Conservation (phyloP, 345 rosid genomes). For the Linum tenue region DNA sequence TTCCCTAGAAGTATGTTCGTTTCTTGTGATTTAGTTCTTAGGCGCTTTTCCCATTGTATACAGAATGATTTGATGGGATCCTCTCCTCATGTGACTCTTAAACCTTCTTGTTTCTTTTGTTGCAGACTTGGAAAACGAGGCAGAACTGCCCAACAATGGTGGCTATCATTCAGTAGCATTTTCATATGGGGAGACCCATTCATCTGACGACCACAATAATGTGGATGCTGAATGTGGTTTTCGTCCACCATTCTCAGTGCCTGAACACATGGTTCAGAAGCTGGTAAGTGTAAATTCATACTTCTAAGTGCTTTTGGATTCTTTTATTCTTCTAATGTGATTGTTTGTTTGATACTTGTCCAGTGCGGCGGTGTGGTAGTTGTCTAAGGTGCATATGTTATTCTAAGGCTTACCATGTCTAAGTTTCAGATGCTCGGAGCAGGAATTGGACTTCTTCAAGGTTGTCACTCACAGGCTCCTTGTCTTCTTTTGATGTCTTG, state of each 20-base stretch:
- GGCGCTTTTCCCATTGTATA: neutral
- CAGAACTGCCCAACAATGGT: constrained; percentile 25
- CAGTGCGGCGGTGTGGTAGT: constrained; percentile 46
- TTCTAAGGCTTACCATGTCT: constrained; percentile 98
- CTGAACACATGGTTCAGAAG: constrained; percentile 57
- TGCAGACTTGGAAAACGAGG: constrained; percentile 38
- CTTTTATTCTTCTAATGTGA: constrained; percentile 18
- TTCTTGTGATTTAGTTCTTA: neutral
- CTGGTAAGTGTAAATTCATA: constrained; percentile 48
- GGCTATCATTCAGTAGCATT: constrained; percentile 57
- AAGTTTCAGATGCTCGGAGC: constrained; percentile 99
- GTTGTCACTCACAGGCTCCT: constrained; percentile 71
- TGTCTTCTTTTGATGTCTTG: constrained; percentile 91
- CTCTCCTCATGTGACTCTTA: constrained; percentile 8
- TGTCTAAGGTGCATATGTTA: constrained; percentile 68
- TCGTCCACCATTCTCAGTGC: constrained; percentile 67
- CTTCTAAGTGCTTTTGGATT: constrained; percentile 10
- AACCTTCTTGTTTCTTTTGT: constrained; percentile 15
- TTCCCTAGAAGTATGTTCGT: constrained; percentile 15
- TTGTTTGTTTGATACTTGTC: constrained; percentile 37
- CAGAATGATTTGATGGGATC: constrained; percentile 2
- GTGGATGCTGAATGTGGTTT: constrained; percentile 44
- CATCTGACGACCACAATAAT: constrained; percentile 29
- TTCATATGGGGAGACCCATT: constrained; percentile 57
- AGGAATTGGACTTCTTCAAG: constrained; percentile 64